A percentile compares a stretch with the other conserved stretches of the same genome.
Conservation (phyloP, 2,329 filamentous ascomycete genomes). For the Daldinia sp. region DNA sequence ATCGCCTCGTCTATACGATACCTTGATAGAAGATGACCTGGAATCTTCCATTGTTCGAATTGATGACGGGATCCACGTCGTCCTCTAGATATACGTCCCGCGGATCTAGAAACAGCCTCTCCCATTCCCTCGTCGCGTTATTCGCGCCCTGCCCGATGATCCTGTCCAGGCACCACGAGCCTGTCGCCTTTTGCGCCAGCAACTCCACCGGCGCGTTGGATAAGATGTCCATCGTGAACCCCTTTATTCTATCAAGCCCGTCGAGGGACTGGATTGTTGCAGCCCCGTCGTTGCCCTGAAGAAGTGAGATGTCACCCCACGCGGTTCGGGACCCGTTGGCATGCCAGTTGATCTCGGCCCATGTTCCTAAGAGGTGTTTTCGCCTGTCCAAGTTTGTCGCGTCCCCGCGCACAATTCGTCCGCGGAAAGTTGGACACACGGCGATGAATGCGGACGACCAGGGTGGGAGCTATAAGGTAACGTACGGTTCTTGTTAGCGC, state of each 20-base stretch:
- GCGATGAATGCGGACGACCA: constrained; percentile 25
- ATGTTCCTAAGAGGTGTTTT: constrained; percentile 36
- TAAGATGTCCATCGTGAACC: constrained; percentile 34
- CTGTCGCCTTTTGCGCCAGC: constrained; percentile 34
- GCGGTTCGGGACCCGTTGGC: constrained; percentile 27
- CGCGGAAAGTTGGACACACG: constrained; percentile 35
- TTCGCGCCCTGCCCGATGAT: constrained; percentile 35
- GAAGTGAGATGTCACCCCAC: constrained; percentile 39
- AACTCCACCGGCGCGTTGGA: constrained; percentile 26
- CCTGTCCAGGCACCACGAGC: constrained; percentile 39
- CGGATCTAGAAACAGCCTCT: constrained; percentile 30
- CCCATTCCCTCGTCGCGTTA: constrained; percentile 29
- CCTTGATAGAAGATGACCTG: constrained; percentile 37
- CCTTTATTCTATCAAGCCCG: constrained; percentile 21
- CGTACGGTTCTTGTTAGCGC: neutral
- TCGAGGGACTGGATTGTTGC: constrained; percentile 34
- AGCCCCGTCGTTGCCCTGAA: constrained; percentile 39
- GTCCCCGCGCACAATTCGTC: constrained; percentile 34
- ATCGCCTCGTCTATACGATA: constrained; percentile 9
- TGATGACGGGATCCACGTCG: constrained; percentile 36
- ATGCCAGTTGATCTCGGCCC: constrained; percentile 36
- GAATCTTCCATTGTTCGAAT: constrained; percentile 38
- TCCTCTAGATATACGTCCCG: constrained; percentile 33
- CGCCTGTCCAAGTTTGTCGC: constrained; percentile 24
- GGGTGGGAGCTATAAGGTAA: constrained; percentile 31